These are phyloP conservation scores for Agaricus subrufescens DNA, from an alignment of 768 basidiomycete genomes.

Conservation along the genomic window DNA sequence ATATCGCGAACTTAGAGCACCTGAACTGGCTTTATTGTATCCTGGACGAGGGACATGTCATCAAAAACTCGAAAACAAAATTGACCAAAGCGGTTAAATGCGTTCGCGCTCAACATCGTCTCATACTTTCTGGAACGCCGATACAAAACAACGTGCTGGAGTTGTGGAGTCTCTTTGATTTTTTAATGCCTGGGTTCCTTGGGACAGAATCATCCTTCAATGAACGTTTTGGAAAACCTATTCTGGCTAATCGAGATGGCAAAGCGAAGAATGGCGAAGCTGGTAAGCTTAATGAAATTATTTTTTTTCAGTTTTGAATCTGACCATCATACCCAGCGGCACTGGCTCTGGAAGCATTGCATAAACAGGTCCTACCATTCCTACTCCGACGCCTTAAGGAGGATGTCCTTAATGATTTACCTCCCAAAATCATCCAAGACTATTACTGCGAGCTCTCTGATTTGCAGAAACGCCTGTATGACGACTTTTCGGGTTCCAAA, in stretches of 20 bases:
- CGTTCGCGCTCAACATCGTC: constrained; percentile 84
- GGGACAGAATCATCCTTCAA: constrained; percentile 95
- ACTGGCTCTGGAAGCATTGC: constrained; percentile 89
- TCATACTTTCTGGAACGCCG: constrained; percentile 95
- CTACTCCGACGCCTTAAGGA: constrained; percentile 94
- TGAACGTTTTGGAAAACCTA: constrained; percentile 94
- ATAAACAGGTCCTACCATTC: constrained; percentile 99
- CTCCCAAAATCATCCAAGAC: constrained; percentile 99
- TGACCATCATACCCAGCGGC: constrained; percentile 53
- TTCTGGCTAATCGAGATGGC: constrained; percentile 89
- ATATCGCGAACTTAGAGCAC: constrained; percentile 69
- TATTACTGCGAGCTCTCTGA: constrained; percentile 98
- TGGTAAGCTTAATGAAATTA: constrained; percentile 45
- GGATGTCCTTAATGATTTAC: constrained; percentile 91
- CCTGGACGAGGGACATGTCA: constrained; percentile 96
- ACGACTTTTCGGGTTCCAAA: constrained; percentile 84
- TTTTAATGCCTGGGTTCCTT: constrained; percentile 98
- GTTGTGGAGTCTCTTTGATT: constrained; percentile 98
- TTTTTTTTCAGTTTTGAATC: background rate
- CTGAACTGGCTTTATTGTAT: constrained; percentile 93
- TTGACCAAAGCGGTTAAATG: constrained; percentile 94
- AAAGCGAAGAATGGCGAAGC: constrained; percentile 94
- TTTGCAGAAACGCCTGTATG: constrained; percentile 90
- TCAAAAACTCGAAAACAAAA: constrained; percentile 98
- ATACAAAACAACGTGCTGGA: constrained; percentile 99